These are phyloP conservation scores for Pythium sp. DNA, from an alignment of 352 stramenopile species.

Conservation along the genomic window DNA sequence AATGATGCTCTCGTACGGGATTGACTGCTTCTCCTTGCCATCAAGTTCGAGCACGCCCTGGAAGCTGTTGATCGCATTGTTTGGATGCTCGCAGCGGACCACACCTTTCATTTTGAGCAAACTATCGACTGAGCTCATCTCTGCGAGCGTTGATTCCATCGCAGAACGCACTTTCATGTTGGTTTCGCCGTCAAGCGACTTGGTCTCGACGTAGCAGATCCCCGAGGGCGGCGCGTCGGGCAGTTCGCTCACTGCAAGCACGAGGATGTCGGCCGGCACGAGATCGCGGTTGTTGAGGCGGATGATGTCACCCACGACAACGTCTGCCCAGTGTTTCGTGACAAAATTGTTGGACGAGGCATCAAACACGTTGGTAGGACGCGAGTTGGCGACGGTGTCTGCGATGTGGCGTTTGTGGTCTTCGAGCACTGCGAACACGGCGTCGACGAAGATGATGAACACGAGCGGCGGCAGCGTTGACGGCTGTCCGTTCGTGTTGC, in stretches of 20 bases:
- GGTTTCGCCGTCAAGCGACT: slow-evolving; percentile 88
- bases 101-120: slow-evolving; percentile 52
- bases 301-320: slow-evolving; percentile 85
- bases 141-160: slow-evolving; percentile 63
- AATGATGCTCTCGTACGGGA: slow-evolving; percentile 85
- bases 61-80: slow-evolving; percentile 90
- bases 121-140: slow-evolving; percentile 42
- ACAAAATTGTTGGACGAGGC: slow-evolving; percentile 39
- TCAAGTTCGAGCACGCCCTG: slow-evolving; percentile 80
- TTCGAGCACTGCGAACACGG: slow-evolving; percentile 85
- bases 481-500: slow-evolving; percentile 85
- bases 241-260: slow-evolving; percentile 75
- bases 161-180: slow-evolving; percentile 91
- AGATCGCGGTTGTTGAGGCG: slow-evolving; percentile 76
- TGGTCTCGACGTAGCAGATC: slow-evolving; percentile 88
- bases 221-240: slow-evolving; percentile 57
- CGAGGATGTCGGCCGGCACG: slow-evolving; percentile 82
- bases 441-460: slow-evolving; percentile 90
- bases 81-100: slow-evolving; percentile 78
- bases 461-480: slow-evolving; percentile 86
- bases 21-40: slow-evolving; percentile 45
- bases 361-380: slow-evolving; percentile 62
- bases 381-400: slow-evolving; percentile 81
- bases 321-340: slow-evolving; percentile 66
- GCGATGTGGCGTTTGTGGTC: slow-evolving; percentile 85